Percentiles rank a stretch among this genome's conserved stretches.
Conservation (phyloP, 2,329 filamentous ascomycete genomes). For the Hypoxylon sp. region DNA sequence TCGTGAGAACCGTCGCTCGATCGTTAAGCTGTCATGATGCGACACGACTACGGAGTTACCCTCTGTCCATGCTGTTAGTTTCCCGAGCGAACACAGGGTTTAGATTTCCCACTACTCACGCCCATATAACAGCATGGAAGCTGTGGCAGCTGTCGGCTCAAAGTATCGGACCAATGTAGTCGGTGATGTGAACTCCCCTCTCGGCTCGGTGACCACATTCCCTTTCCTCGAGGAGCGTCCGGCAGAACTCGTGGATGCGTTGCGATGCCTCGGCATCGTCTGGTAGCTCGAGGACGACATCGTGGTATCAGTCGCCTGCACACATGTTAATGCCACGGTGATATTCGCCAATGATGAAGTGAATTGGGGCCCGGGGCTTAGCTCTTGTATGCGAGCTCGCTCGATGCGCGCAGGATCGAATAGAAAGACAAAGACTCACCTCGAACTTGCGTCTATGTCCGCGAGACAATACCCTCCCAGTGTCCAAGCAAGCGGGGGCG, state of each 20-base stretch:
- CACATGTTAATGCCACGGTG: slow-evolving; percentile 38
- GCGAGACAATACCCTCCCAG: slow-evolving; percentile 49
- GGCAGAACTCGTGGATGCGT: slow-evolving; percentile 64
- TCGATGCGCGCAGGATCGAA: slow-evolving; percentile 17
- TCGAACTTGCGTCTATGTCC: slow-evolving; percentile 44
- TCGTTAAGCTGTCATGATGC: slow-evolving; percentile 89
- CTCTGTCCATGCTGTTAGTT: slow-evolving; percentile 54
- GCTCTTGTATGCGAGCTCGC: slow-evolving; percentile 26
- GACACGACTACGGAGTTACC: slow-evolving; percentile 84
- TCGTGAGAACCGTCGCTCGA: slow-evolving; percentile 84
- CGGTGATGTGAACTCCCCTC: slow-evolving; percentile 62
- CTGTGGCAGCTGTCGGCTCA: slow-evolving; percentile 89
- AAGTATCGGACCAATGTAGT: slow-evolving; percentile 67
- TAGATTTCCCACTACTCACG: slow-evolving; percentile 46
- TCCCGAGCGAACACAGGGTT: neutral
- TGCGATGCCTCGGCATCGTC: slow-evolving; percentile 63
- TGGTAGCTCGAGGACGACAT: slow-evolving; percentile 65
- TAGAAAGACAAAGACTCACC: slow-evolving; percentile 40
- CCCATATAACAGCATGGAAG: slow-evolving; percentile 88
- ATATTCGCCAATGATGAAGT: slow-evolving; percentile 16
- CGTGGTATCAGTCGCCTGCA: slow-evolving; percentile 52
- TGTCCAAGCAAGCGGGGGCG: slow-evolving; percentile 51
- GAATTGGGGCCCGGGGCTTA: slow-evolving; percentile 11
- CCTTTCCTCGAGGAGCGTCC: slow-evolving; percentile 62
- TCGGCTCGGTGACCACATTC: slow-evolving; percentile 51